These are phyloP conservation scores for Aspergillus fumigatiaffinis DNA, from an alignment of 2,329 filamentous ascomycete genomes.

Conservation along the genomic window DNA sequence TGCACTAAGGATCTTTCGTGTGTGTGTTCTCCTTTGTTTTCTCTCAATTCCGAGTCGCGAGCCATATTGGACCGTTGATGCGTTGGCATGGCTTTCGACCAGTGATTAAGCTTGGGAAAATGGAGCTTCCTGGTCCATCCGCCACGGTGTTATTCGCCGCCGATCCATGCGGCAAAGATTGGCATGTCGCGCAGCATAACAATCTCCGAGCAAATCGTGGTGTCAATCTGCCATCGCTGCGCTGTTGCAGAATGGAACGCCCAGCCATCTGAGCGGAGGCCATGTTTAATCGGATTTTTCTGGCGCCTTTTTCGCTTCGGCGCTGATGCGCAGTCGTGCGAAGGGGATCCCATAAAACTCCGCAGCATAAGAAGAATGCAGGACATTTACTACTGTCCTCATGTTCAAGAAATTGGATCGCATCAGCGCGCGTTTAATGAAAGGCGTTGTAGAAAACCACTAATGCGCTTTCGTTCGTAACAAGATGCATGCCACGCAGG, in stretches of 20 bases:
- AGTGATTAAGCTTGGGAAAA: conserved; percentile 66
- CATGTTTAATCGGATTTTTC: conserved; percentile 6
- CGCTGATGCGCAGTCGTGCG: neutral
- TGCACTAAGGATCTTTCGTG: neutral
- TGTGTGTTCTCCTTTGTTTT: conserved; percentile 4
- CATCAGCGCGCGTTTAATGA: neutral
- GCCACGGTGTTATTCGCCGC: conserved; percentile 35
- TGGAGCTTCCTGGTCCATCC: conserved; percentile 50
- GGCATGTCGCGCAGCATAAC: conserved; percentile 18
- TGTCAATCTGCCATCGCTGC: conserved; percentile 13
- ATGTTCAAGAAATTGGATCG: neutral
- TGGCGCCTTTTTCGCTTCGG: neutral
- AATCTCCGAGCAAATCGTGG: conserved; percentile 10
- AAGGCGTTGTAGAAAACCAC: conserved; percentile 11
- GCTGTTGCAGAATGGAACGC: conserved; percentile 17
- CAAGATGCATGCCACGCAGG: conserved; percentile 10
- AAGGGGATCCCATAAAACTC: conserved; percentile 3
- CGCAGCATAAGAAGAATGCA: conserved; percentile 6
- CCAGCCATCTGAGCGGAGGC: conserved; percentile 12
- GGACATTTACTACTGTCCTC: conserved; percentile 2
- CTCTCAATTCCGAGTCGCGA: conserved; percentile 8
- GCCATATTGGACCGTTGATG: conserved; percentile 54
- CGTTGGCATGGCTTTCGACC: conserved; percentile 82
- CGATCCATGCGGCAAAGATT: conserved; percentile 33
- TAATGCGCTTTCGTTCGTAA: conserved; percentile 15